Percentiles rank a stretch among this genome's conserved stretches.
Conservation (phyloP, 352 stramenopile species). For the Vaucheria bursata region DNA sequence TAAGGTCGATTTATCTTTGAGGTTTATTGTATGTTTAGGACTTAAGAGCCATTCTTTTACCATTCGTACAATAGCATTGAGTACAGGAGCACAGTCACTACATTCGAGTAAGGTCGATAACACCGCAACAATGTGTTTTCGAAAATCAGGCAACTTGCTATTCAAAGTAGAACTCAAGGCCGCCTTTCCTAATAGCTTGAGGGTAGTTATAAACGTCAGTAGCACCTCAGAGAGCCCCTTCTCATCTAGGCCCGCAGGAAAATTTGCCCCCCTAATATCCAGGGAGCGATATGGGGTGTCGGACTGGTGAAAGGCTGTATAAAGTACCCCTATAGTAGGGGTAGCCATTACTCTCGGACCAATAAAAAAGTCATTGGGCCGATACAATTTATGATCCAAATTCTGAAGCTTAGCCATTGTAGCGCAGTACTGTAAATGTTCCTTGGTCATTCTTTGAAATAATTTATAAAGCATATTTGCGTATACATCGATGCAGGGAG, state of each 20-base stretch:
- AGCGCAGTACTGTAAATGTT: background rate
- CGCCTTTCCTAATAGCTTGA: constrained; percentile 26
- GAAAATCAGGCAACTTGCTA: constrained; percentile 9
- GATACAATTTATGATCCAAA: background rate
- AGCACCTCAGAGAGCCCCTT: background rate
- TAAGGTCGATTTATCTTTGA: constrained; percentile 3
- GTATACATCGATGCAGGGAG: background rate
- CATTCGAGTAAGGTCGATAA: constrained; percentile 27
- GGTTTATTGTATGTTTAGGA: background rate
- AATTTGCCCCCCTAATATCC: too few species aligned
- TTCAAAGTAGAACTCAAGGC: constrained; percentile 5
- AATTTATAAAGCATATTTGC: background rate
- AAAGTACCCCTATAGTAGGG: constrained; percentile 35
- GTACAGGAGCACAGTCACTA: constrained; percentile 26
- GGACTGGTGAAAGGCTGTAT: constrained; percentile 9
- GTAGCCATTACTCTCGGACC: constrained; percentile 37
- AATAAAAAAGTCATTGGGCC: too few species aligned
- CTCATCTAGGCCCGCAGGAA: constrained; percentile 12
- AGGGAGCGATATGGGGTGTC: constrained; percentile 12
- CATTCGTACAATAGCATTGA: constrained; percentile 29
- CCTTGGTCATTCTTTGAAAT: background rate
- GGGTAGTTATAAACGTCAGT: constrained; percentile 18
- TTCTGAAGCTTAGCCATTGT: background rate
- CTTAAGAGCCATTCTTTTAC: constrained; percentile 30
- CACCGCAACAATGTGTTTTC: constrained; percentile 22